phyloP scores from a whole-genome alignment of 2,329 filamentous ascomycete species.

The Colletotrichum sp. region DNA sequence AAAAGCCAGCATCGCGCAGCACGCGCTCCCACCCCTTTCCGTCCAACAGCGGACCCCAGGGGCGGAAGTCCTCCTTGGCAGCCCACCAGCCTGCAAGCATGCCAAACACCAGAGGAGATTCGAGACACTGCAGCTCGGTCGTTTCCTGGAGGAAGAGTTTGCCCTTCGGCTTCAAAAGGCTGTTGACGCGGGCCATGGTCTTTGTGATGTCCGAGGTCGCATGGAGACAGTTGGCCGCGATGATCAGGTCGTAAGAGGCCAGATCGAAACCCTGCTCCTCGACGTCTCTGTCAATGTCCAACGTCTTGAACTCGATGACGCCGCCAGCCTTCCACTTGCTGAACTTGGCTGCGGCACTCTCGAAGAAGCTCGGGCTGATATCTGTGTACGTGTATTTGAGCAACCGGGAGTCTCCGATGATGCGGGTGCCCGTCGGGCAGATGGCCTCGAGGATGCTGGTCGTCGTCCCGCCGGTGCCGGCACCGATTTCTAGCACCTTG shows the following conservation, averaged over 20 bases:
- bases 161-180: slow-evolving; percentile 35
- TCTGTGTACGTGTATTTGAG: slow-evolving; percentile 34
- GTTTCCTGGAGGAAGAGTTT: slow-evolving; percentile 23
- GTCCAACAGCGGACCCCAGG: not conserved
- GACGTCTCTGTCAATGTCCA: slow-evolving; percentile 29
- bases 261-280: slow-evolving; percentile 35
- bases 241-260: slow-evolving; percentile 40
- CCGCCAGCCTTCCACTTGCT: not conserved
- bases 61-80: slow-evolving; percentile 1
- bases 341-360: slow-evolving; percentile 15
- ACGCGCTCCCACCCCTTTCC: not conserved
- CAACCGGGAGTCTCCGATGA: not conserved
- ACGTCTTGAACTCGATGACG: slow-evolving; percentile 23
- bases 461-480: not conserved
- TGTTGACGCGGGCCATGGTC: slow-evolving; percentile 26
- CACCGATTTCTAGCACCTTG: not conserved
- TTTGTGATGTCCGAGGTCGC: slow-evolving; percentile 27
- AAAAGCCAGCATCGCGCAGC: not conserved
- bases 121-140: not conserved
- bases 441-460: not conserved
- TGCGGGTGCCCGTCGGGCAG: not conserved
- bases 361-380: slow-evolving; percentile 25
- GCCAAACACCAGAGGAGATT: not conserved
- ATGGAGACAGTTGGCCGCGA: slow-evolving; percentile 37
- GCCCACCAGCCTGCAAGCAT: not conserved